A percentile compares a stretch with the other conserved stretches of the same genome.
Evolutionary conservation across 257 asterid genomes (phyloP).

Genomic region (Cordia subcordata): DNA sequence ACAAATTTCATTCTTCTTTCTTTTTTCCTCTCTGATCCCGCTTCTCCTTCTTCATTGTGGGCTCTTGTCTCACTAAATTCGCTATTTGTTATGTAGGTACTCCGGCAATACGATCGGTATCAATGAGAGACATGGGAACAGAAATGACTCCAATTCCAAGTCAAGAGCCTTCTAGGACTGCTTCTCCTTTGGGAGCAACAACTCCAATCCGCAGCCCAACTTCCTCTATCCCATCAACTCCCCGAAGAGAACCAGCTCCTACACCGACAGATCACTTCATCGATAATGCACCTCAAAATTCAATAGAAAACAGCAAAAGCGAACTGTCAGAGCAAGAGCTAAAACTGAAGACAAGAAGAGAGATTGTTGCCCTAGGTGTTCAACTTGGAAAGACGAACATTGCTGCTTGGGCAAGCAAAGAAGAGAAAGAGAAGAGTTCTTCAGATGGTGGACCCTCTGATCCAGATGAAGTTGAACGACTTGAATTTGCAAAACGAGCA

Average conservation of each 20-base stretch:
- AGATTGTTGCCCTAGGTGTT: slow-evolving; percentile 89
- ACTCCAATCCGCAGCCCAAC: slow-evolving; percentile 91
- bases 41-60: no score
- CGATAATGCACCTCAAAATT: slow-evolving; percentile 20
- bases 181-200: slow-evolving; percentile 74
- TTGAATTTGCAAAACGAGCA: slow-evolving; percentile 77
- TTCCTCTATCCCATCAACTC: slow-evolving; percentile 87
- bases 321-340: slow-evolving; percentile 75
- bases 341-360: slow-evolving; percentile 78
- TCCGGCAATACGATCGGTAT: slow-evolving; percentile 75
- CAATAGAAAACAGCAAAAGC: slow-evolving; percentile 35
- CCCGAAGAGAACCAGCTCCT: slow-evolving; percentile 73
- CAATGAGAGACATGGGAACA: slow-evolving; percentile 99
- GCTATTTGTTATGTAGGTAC: slow-evolving; percentile 20
- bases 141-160: slow-evolving; percentile 99
- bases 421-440: slow-evolving; percentile 48
- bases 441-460: slow-evolving; percentile 27
- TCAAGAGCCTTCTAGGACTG: slow-evolving; percentile 95
- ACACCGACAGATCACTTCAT: slow-evolving; percentile 40
- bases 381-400: slow-evolving; percentile 94
- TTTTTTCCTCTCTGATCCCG: no score
- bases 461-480: slow-evolving; percentile 45
- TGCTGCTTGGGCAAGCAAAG: slow-evolving; percentile 99
- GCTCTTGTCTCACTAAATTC: background rate
- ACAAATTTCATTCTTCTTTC: no score